Evolutionary conservation across 768 basidiomycete genomes (phyloP), one percentile per base, ranked within the genome.

Genomic region (Dacryopinax spathularia): DNA sequence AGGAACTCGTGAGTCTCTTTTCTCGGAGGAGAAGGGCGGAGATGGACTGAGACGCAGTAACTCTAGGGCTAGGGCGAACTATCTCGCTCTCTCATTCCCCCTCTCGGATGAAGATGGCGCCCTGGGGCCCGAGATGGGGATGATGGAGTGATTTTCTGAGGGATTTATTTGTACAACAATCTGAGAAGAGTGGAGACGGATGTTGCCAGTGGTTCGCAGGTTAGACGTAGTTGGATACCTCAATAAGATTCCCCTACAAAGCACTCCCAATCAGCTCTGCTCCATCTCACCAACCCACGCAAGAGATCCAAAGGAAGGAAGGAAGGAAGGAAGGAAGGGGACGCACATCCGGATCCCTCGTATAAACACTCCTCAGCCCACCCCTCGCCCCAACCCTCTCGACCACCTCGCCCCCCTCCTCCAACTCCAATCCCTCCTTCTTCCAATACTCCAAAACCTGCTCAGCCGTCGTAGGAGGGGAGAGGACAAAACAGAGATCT

Each of bases 261-360:
- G 10, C 22, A 44, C n/a, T 29, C 9, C 39, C 16, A 15, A 41
- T 41, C 39, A 41, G 39, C 39, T 29, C 48, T 3, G 10, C 3
- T 20, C 5, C 15, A 9, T 9, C 48, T 25, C 48, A 13, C 25
- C 13, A 29, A 3, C 25, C 13, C 20, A 31, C 12, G n/a, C n/a
- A n/a, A n/a, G n/a, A n/a, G n/a, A n/a, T n/a, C n/a, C n/a, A n/a
- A n/a, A n/a, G n/a, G n/a, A n/a, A n/a, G n/a, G n/a, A n/a, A n/a
- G n/a, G n/a, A n/a, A n/a, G n/a, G n/a, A n/a, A n/a, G n/a, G n/a
- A 56, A 20, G 25, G 31, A 29, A 27, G 10, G 18, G 22, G 13
- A 29, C 48, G 25, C 48, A 56, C 48, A 29, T 56, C 48, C 48
- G 48, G 48, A 56, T 56, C 48, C 48, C 48, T 56, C 4, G 48